Percentiles rank a stretch among this genome's conserved stretches.
phyloP scores from a whole-genome alignment of 768 basidiomycete genomes.

The Amanita jacksonii region DNA sequence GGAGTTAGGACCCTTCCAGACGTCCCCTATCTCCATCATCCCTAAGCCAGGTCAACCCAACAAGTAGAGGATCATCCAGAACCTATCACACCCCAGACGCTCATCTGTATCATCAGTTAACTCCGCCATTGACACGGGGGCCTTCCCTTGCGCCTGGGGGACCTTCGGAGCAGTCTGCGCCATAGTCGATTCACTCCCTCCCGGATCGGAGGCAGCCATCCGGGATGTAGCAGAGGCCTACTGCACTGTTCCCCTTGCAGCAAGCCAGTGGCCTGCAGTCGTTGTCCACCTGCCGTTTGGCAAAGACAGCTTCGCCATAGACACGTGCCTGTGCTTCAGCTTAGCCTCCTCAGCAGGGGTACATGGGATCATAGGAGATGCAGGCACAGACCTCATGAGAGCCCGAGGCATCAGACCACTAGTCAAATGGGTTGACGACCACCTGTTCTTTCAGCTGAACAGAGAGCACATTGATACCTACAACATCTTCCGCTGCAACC shows the following conservation, averaged over 20 bases:
- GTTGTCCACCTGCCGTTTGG: slow-evolving; percentile 13
- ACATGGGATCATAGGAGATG: no score
- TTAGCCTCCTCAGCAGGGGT: no score
- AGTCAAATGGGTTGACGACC: slow-evolving; percentile 21
- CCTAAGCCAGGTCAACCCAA: slow-evolving; percentile 24
- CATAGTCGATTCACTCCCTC: no score
- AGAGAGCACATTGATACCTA: no score
- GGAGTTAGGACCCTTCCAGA: no score
- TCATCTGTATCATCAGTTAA: slow-evolving; percentile 23
- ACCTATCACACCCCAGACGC: no score
- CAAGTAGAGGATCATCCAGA: no score
- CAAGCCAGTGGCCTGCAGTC: no score
- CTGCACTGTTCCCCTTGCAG: slow-evolving; percentile 20
- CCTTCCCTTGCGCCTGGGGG: slow-evolving; percentile 32
- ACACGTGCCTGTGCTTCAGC: no score
- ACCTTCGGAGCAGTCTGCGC: no score
- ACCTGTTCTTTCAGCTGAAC: no score
- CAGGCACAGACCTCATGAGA: slow-evolving; percentile 14
- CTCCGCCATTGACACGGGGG: slow-evolving; percentile 18
- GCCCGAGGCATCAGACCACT: slow-evolving; percentile 17
- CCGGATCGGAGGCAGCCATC: slow-evolving; percentile 25
- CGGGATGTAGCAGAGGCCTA: slow-evolving; percentile 32
- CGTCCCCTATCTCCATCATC: slow-evolving; percentile 24
- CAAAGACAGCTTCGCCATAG: slow-evolving; percentile 14
- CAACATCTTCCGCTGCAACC: no score